Conservation (phyloP, 2,329 filamentous ascomycete genomes). For the Cladophialophora immunda region DNA sequence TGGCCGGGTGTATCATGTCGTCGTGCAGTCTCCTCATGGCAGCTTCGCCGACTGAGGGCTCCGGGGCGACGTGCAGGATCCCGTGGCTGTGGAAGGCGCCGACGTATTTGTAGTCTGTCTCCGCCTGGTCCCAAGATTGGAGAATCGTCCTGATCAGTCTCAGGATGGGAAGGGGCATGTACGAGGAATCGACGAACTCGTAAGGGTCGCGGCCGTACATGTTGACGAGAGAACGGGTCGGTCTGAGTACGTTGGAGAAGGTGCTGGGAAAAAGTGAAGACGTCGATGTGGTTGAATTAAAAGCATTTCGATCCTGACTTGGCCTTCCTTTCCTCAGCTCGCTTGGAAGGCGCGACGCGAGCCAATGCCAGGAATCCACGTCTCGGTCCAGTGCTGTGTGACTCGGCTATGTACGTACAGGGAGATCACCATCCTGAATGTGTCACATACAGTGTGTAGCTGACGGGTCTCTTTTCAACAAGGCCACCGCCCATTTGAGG, state of each 20-base stretch:
- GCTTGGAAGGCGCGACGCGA: neutral
- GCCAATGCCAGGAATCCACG: neutral
- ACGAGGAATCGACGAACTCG: slow-evolving; percentile 17
- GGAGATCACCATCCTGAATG: neutral
- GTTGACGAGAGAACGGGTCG: neutral
- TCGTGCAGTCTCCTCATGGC: slow-evolving; percentile 22
- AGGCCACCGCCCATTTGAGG: neutral
- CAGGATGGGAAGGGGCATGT: slow-evolving; percentile 9
- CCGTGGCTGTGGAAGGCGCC: slow-evolving; percentile 15
- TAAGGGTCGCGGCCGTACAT: slow-evolving; percentile 26
- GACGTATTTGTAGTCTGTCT: slow-evolving; percentile 26
- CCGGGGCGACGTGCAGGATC: slow-evolving; percentile 16
- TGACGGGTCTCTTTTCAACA: neutral
- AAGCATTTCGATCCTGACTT: neutral
- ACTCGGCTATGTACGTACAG: neutral
- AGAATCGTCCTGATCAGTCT: slow-evolving; percentile 16
- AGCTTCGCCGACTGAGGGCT: slow-evolving; percentile 15
- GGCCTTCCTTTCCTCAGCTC: neutral
- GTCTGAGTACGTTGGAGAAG: neutral
- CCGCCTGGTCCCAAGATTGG: slow-evolving; percentile 23
- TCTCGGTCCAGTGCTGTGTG: neutral
- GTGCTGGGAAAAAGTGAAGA: no score
- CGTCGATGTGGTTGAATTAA: neutral
- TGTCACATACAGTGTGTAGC: neutral
- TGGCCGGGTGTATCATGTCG: slow-evolving; percentile 14